These are phyloP conservation scores for Meyerozyma smithsonii DNA, from an alignment of 1,139 yeast species.

Conservation along the genomic window DNA sequence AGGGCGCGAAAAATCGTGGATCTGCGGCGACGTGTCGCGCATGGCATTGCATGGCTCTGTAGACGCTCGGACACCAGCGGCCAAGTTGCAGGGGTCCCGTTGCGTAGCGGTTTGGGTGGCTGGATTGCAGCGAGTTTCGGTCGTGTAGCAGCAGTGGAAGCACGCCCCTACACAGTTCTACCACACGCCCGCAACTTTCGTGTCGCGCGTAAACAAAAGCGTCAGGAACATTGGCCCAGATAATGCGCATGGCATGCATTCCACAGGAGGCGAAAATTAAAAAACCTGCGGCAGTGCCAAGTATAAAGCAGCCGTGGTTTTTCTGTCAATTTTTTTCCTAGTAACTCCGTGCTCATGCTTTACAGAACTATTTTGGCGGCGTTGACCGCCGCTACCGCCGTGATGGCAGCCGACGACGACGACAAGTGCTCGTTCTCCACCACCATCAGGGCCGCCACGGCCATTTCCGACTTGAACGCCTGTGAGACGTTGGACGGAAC, in stretches of 20 bases:
- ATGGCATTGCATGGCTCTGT: too few species aligned
- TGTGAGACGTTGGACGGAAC: constrained; percentile 42
- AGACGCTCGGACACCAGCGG: too few species aligned
- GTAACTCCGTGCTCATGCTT: constrained; percentile 8
- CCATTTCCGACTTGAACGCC: constrained; percentile 28
- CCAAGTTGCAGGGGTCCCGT: too few species aligned
- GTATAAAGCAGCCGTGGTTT: background rate
- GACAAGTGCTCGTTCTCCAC: constrained; percentile 35
- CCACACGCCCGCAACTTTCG: too few species aligned
- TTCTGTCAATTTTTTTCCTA: background rate
- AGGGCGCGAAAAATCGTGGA: background rate
- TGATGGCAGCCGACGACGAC: constrained; percentile 13
- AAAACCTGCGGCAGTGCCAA: background rate
- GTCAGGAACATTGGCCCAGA: too few species aligned
- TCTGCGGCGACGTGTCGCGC: background rate
- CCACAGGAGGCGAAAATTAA: background rate
- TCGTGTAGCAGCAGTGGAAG: too few species aligned
- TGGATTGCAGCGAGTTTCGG: too few species aligned
- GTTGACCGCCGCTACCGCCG: constrained; percentile 15
- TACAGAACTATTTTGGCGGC: constrained; percentile 12
- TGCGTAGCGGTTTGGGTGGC: too few species aligned
- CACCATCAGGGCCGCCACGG: constrained; percentile 38
- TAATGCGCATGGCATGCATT: background rate
- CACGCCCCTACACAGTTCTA: too few species aligned
- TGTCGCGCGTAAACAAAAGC: too few species aligned